Evolutionary conservation across 2,329 filamentous ascomycete genomes (phyloP), one percentile per base, ranked within the genome.

Genomic region (Cercospora zeina): DNA sequence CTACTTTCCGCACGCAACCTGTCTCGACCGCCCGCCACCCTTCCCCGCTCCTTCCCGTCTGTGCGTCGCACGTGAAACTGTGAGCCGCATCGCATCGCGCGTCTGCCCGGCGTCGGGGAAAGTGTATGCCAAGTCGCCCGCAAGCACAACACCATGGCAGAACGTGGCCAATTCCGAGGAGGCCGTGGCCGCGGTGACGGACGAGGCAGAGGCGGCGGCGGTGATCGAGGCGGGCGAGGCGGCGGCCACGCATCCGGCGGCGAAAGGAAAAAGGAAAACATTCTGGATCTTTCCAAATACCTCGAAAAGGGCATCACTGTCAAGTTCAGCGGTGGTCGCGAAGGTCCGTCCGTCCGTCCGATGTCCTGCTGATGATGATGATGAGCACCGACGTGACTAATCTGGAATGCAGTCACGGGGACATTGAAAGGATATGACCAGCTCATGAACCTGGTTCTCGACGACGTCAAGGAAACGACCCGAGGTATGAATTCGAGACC

Each of bases 271-370:
- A 97, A 97, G 83, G 95, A 99, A 79, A 97, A 97, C 77, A 99
- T 99, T 72, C 85, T 99, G 58, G 93, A 99, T 74, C 78, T 99
- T 72, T 87, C 83, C 75, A 96, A 96, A 80, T 99, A 97, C 78
- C 92, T 96, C 89, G 92, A 99, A 78, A 96, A 97, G 85, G 85
- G 89, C 74, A 91, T 99, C 69, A 89, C 85, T 9, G 93, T 99
- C 75, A 97, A 97, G 79, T 97, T 99, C 77, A 97, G 91, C 73
- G 95, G 95, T 45, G 95, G 95, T 1, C 82, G 93, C 64, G 92
- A 97, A 82, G 90, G 92, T 95, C 74, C 14, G 45, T 54, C 6
- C 11, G 24, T 27, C 24, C n/a, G n/a, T n/a, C 24, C 24, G 24
- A 27, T 27, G n/a, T n/a, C n/a, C n/a, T n/a, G n/a, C n/a, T n/a